Conservation (phyloP, 2,329 filamentous ascomycete species). For the Teratosphaeria pseudoeucalypti region DNA sequence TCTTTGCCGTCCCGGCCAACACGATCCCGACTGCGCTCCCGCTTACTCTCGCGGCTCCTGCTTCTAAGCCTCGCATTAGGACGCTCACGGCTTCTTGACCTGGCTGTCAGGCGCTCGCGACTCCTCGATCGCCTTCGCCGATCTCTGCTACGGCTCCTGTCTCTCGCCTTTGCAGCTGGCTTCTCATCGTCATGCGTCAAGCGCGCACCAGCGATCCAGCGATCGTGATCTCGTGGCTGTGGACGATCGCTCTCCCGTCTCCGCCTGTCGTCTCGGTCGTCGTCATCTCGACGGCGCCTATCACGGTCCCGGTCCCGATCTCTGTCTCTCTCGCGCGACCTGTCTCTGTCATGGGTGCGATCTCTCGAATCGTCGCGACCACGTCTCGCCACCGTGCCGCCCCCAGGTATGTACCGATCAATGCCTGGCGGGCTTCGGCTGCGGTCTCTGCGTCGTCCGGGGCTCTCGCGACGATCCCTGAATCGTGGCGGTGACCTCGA, state of each 20-base stretch:
- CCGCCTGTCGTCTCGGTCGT: constrained; percentile 6
- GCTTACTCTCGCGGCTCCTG: neutral
- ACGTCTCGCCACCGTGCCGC: constrained; percentile 8
- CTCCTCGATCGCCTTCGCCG: constrained; percentile 5
- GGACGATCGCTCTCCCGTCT: constrained; percentile 1
- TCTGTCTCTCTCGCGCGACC: constrained; percentile 14
- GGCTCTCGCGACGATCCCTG: constrained; percentile 4
- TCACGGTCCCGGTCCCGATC: constrained; percentile 18
- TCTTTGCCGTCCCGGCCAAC: neutral
- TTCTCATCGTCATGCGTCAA: constrained; percentile 8
- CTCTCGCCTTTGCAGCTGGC: constrained; percentile 15
- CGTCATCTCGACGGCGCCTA: constrained; percentile 16
- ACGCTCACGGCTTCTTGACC: constrained; percentile 3
- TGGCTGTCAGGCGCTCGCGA: neutral
- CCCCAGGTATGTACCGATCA: constrained; percentile 31
- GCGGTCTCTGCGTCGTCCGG: constrained; percentile 14
- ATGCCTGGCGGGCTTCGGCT: constrained; percentile 24
- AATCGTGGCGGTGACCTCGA: constrained; percentile 13
- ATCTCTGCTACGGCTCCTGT: constrained; percentile 7
- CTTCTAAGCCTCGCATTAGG: neutral
- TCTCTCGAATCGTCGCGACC: constrained; percentile 8
- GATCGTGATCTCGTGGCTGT: constrained; percentile 6
- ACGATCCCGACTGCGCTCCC: constrained; percentile 9
- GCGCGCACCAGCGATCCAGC: constrained; percentile 6
- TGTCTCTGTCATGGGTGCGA: constrained; percentile 14